Base-by-base conservation (phyloP, 1,139 yeast species). In the Blastobotrys indianensis region DNA sequence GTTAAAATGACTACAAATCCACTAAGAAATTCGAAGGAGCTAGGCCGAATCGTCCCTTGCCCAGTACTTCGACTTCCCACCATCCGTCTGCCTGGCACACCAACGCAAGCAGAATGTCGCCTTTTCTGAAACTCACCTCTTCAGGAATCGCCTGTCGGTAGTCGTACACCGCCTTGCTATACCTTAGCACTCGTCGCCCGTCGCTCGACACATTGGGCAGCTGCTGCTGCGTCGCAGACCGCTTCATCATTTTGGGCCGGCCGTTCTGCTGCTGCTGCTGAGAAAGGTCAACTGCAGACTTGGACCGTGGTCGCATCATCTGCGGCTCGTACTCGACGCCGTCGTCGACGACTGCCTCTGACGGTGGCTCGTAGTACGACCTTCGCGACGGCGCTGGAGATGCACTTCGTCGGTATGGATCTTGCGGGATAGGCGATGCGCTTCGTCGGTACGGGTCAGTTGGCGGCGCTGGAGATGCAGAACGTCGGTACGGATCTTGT, bases 21-120 rank as follows among this genome's bases (percentile, higher is more conserved):
- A 57, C 54, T 52, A 66, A 52, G 54, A 69, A 86, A 58, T 87
- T 86, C 48, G 90, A 85, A 10, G 96, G 95, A 2, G 88, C 92
- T 45, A 86, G 72, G 0, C 96, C 96, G 8, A 79, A 71, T 25
- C 74, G 73, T 16, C 49, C 49, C n/a, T 60, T 57, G 9, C 76
- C 76, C 7, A 77, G 71, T 44, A 83, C 77, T 61, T 87, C 95
- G 51, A 86, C 84, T 55, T 82, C 81, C 82, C 84, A 87, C 95
- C 96, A 87, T 32, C 88, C 87, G 59, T 87, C 95, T 46, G 83
- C 90, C 62, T 86, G 94, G 70, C 76, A 82, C 54, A 79, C 79
- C 23, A 85, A 65, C 11, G 87, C 77, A 51, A 80, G 74, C 63
- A 87, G 68, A n/a, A 78, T 63, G 71, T 88, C 94, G 46, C 83